A percentile compares a stretch with the other conserved stretches of the same genome.
Evolutionary conservation across 2,329 filamentous ascomycete species (phyloP).

Genomic region (Colletotrichum lindemuthianum): DNA sequence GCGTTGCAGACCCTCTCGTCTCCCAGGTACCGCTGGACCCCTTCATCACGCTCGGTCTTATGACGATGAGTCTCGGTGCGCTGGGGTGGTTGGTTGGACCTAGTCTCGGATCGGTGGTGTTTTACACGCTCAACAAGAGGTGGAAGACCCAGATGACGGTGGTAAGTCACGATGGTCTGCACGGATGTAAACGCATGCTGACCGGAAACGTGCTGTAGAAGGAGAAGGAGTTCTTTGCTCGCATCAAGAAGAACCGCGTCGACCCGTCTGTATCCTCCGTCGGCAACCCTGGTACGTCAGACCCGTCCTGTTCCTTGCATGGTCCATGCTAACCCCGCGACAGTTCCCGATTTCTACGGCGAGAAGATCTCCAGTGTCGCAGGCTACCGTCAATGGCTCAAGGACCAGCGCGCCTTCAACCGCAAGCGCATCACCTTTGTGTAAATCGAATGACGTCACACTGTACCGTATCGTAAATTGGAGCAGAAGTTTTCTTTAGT

Average conservation of each 20-base stretch:
- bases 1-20: slow-evolving; percentile 77
- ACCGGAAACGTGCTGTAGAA: slow-evolving; percentile 64
- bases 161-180: slow-evolving; percentile 55
- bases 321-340: not conserved
- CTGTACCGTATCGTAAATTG: not conserved
- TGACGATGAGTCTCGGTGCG: slow-evolving; percentile 80
- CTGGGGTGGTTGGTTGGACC: slow-evolving; percentile 91
- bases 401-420: slow-evolving; percentile 97
- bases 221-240: slow-evolving; percentile 91
- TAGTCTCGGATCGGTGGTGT: slow-evolving; percentile 80
- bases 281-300: slow-evolving; percentile 76
- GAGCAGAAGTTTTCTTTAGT: slow-evolving; percentile 21
- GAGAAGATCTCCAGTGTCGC: slow-evolving; percentile 96
- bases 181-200: not conserved
- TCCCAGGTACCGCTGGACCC: slow-evolving; percentile 85
- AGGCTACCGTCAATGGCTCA: slow-evolving; percentile 94
- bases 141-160: slow-evolving; percentile 77
- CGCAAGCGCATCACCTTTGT: slow-evolving; percentile 81
- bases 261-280: slow-evolving; percentile 90
- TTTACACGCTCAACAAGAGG: slow-evolving; percentile 78
- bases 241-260: slow-evolving; percentile 91
- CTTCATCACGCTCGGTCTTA: slow-evolving; percentile 83
- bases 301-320: rapidly evolving
- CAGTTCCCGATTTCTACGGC: slow-evolving; percentile 95
- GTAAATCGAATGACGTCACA: slow-evolving; percentile 45